A percentile compares a stretch with the other conserved stretches of the same genome.
Conservation (phyloP, 306 rosid species). For the Pueraria montana region DNA sequence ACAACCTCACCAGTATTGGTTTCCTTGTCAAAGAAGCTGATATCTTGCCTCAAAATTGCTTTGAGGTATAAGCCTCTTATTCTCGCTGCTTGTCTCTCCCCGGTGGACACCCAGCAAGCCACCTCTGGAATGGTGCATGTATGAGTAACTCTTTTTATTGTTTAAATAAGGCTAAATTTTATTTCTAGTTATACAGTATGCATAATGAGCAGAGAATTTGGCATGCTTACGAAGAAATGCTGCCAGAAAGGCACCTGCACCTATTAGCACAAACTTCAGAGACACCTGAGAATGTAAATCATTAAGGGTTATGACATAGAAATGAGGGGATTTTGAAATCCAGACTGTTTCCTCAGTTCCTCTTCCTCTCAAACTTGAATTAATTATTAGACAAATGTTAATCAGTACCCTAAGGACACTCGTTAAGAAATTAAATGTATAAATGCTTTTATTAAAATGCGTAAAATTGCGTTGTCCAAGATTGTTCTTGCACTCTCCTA, state of each 20-base stretch:
- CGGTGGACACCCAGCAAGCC: slow-evolving; percentile 84
- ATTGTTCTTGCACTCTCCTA: too few species aligned
- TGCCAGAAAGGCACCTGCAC: slow-evolving; percentile 60
- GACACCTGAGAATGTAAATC: slow-evolving; percentile 59
- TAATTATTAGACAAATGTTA: too few species aligned
- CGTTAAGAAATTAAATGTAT: too few species aligned
- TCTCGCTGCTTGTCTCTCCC: slow-evolving; percentile 85
- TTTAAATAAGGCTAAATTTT: background rate
- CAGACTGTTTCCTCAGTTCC: too few species aligned
- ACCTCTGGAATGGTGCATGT: slow-evolving; percentile 63
- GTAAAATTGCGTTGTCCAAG: too few species aligned
- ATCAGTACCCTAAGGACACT: too few species aligned
- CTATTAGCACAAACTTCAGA: slow-evolving; percentile 64
- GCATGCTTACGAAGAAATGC: slow-evolving; percentile 69
- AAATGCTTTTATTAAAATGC: too few species aligned
- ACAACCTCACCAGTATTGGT: slow-evolving; percentile 74
- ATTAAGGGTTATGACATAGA: slow-evolving; percentile 24
- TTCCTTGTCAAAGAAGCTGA: slow-evolving; percentile 78
- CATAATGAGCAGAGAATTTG: slow-evolving; percentile 32
- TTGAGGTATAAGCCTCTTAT: slow-evolving; percentile 76
- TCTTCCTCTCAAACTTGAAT: background rate
- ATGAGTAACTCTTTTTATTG: background rate
- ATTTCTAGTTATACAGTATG: background rate
- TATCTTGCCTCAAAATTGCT: slow-evolving; percentile 85
- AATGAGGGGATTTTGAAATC: slow-evolving; percentile 20